These are phyloP conservation scores for Taphrina communis DNA, from an alignment of 1,139 yeast species.

Conservation along the genomic window DNA sequence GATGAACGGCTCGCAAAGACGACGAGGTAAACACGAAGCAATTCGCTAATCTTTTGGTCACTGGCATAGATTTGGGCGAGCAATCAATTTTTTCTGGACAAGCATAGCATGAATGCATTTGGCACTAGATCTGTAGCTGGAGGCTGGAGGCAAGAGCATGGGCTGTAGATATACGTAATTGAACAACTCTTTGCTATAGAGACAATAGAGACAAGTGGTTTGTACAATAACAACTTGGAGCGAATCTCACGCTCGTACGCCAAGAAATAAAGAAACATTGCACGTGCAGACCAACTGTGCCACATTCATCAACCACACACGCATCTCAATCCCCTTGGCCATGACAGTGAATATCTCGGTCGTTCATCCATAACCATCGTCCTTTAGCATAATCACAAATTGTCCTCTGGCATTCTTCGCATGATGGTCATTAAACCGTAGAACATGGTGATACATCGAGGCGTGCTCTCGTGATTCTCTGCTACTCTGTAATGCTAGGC, in stretches of 20 bases:
- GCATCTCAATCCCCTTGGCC: background rate
- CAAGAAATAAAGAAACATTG: background rate
- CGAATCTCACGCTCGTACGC: no score
- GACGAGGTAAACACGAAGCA: background rate
- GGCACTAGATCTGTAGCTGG: background rate
- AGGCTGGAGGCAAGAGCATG: background rate
- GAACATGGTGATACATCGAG: no score
- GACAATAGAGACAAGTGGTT: background rate
- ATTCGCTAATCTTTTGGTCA: background rate
- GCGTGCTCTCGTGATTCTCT: no score
- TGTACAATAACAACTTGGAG: no score
- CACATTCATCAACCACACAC: constrained; percentile 7
- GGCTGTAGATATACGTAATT: background rate
- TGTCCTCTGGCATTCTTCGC: no score
- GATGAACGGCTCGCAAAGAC: background rate
- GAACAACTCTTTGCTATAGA: background rate
- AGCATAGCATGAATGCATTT: background rate
- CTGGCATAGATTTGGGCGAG: background rate
- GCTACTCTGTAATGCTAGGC: background rate
- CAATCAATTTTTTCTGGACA: background rate
- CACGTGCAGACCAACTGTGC: background rate
- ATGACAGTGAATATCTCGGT: no score
- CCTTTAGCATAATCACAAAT: no score
- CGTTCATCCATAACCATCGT: no score
- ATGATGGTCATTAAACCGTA: no score